Percentiles rank a stretch among this genome's conserved stretches.
phyloP scores from a whole-genome alignment of 306 rosid genomes.

The Prunus dulcis region DNA sequence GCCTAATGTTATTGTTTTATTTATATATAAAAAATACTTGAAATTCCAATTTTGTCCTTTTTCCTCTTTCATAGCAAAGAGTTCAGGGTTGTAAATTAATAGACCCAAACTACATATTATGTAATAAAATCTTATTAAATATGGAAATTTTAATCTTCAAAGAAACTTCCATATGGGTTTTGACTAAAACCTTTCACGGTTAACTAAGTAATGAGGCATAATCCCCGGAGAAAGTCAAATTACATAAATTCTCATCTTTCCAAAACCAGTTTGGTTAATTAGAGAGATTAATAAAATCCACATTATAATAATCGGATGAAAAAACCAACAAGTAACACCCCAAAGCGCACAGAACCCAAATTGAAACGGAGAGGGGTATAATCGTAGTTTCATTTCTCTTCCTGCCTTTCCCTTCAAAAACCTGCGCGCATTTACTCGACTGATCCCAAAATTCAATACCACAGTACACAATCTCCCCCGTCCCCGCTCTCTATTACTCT shows the following conservation, averaged over 20 bases:
- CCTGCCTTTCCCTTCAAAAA: background rate
- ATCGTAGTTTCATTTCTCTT: background rate
- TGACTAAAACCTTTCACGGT: background rate
- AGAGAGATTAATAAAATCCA: background rate
- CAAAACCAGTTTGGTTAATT: background rate
- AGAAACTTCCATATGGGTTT: background rate
- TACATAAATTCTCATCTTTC: background rate
- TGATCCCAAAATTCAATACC: background rate
- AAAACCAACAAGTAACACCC: background rate
- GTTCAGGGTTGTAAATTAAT: too few relatives aligned
- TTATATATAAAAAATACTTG: too few relatives aligned
- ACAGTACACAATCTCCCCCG: too few relatives aligned
- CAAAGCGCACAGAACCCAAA: background rate
- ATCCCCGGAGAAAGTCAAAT: background rate
- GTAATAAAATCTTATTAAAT: background rate
- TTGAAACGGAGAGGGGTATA: background rate
- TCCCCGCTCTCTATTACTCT: background rate
- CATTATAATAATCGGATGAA: background rate
- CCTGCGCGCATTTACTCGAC: constrained; percentile 14
- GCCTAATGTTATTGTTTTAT: too few relatives aligned
- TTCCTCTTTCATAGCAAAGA: too few relatives aligned
- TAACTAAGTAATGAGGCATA: background rate
- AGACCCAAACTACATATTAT: background rate
- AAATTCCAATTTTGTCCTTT: too few relatives aligned
- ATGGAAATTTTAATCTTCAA: background rate